Conservation (phyloP, 2,329 filamentous ascomycete species). For the Apiospora koreana region DNA sequence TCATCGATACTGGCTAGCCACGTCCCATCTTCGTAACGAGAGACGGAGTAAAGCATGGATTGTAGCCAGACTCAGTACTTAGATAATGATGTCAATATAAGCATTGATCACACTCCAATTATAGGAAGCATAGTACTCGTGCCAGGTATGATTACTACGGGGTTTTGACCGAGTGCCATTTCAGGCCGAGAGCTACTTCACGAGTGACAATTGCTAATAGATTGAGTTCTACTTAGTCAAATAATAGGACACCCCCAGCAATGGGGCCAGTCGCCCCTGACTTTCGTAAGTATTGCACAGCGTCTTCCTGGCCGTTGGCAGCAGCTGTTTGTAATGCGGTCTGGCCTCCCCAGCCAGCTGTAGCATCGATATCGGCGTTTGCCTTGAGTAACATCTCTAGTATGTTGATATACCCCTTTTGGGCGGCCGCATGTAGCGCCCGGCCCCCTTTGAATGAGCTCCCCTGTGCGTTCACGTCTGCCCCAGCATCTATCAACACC, state of each 20-base stretch:
- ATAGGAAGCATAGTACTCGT: not conserved
- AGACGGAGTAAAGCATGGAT: not conserved
- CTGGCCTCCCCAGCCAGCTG: constrained; percentile 27
- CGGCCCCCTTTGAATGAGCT: constrained; percentile 35
- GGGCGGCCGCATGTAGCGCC: constrained; percentile 39
- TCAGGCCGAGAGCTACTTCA: too few species aligned
- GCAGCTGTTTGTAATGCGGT: constrained; percentile 36
- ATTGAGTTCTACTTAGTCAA: constrained; percentile 10
- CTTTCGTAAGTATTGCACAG: constrained; percentile 41
- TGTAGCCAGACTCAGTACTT: not conserved
- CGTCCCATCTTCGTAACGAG: not conserved
- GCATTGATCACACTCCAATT: not conserved
- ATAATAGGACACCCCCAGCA: constrained; percentile 23
- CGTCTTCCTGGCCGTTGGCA: constrained; percentile 38
- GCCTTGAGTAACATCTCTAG: constrained; percentile 32
- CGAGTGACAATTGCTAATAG: not conserved
- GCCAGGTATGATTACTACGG: not conserved
- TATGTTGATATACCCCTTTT: constrained; percentile 27
- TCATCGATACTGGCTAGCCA: not conserved
- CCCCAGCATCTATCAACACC: constrained; percentile 29
- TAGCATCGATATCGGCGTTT: constrained; percentile 39
- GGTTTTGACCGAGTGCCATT: too few species aligned
- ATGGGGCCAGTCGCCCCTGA: constrained; percentile 30
- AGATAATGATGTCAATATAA: not conserved
- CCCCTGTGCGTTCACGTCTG: constrained; percentile 32